Evolutionary conservation across 306 rosid genomes (phyloP).

Genomic region (Quercus rubra): DNA sequence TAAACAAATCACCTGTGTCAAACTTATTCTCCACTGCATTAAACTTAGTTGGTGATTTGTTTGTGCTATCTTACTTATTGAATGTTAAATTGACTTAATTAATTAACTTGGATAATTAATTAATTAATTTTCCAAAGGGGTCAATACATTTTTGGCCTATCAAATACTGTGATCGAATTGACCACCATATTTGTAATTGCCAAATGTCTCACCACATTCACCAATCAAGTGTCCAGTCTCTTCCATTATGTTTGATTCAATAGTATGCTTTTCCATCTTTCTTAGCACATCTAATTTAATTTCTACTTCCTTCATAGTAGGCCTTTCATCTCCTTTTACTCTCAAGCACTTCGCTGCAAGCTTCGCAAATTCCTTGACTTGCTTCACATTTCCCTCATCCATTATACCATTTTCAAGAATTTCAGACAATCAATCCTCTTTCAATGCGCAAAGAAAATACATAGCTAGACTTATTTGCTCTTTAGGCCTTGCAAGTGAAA

Average conservation of each 20-base stretch:
- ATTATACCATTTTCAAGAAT: conserved; percentile 5
- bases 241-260: not conserved
- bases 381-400: conserved; percentile 1
- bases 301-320: conserved; percentile 27
- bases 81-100: too few species aligned
- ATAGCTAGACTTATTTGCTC: conserved; percentile 17
- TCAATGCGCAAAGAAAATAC: conserved; percentile 20
- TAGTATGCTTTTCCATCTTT: not conserved
- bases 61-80: too few species aligned
- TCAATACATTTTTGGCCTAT: too few species aligned
- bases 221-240: not conserved
- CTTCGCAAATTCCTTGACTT: conserved; percentile 7
- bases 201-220: not conserved
- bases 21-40: too few species aligned
- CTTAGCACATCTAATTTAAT: conserved; percentile 18
- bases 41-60: too few species aligned
- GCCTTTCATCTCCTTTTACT: not conserved
- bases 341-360: too few species aligned
- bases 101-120: too few species aligned
- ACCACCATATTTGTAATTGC: too few species aligned
- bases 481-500: conserved; percentile 12
- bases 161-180: not conserved
- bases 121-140: too few species aligned
- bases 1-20: too few species aligned
- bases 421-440: conserved; percentile 1